A percentile compares a stretch with the other conserved stretches of the same genome.
phyloP scores from a whole-genome alignment of 2,329 filamentous ascomycete genomes.

The Xylariaceae sp. region DNA sequence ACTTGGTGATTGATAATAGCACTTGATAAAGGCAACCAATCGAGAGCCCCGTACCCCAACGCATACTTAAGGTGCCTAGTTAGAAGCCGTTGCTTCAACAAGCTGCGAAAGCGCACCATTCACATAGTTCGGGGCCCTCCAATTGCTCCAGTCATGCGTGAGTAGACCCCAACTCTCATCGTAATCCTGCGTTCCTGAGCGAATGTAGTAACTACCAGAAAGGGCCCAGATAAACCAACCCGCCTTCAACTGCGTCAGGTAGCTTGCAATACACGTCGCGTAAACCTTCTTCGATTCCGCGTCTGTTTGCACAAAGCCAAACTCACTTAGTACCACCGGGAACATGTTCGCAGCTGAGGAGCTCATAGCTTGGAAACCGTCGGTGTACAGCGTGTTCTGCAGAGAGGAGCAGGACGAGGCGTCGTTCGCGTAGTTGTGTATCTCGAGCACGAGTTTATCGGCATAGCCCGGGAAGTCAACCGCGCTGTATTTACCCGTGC shows the following conservation, averaged over 20 bases:
- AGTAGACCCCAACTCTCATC: constrained; percentile 57
- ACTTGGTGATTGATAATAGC: too few relatives aligned
- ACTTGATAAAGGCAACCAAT: too few relatives aligned
- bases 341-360: constrained; percentile 38
- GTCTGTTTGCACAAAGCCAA: constrained; percentile 48
- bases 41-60: too few relatives aligned
- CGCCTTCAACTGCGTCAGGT: constrained; percentile 44
- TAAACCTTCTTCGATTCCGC: constrained; percentile 47
- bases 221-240: constrained; percentile 60
- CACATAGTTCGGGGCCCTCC: constrained; percentile 43
- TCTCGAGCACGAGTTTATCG: constrained; percentile 55
- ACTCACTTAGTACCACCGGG: constrained; percentile 51
- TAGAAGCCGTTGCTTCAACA: constrained; percentile 9
- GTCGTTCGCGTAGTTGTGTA: constrained; percentile 58
- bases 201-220: constrained; percentile 55
- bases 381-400: constrained; percentile 42
- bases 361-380: constrained; percentile 52
- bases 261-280: constrained; percentile 47
- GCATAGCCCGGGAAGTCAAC: constrained; percentile 46
- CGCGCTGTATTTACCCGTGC: constrained; percentile 40
- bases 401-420: constrained; percentile 45
- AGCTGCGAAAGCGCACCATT: constrained; percentile 35
- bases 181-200: constrained; percentile 48
- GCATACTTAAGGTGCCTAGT: constrained; percentile 1
- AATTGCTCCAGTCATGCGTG: constrained; percentile 50